These are phyloP conservation scores for Tetracladium marchalianum DNA, from an alignment of 495 filamentous ascomycete genomes.

Conservation along the genomic window DNA sequence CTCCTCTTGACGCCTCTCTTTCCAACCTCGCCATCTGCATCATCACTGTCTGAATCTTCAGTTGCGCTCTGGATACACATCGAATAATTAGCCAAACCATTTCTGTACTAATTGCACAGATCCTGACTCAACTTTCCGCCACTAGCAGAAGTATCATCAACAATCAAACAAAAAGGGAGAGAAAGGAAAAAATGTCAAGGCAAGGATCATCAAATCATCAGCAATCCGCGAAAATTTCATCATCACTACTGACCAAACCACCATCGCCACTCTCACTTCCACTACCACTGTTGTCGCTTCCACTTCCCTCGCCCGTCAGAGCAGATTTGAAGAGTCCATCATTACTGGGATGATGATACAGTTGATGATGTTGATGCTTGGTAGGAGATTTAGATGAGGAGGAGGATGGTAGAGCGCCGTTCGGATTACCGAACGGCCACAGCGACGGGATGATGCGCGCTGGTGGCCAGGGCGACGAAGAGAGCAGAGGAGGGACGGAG, in stretches of 20 bases:
- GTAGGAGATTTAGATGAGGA: not conserved
- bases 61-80: constrained; percentile 2
- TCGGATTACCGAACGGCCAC: constrained; percentile 16
- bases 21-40: constrained; percentile 21
- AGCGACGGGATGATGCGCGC: constrained; percentile 6
- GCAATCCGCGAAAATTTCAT: not conserved
- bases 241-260: not conserved
- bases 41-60: constrained; percentile 20
- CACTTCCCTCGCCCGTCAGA: constrained; percentile 17
- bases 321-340: not conserved
- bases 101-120: too few relatives aligned
- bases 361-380: too few relatives aligned
- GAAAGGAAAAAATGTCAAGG: too few relatives aligned
- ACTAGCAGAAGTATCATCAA: too few relatives aligned
- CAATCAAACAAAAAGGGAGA: too few relatives aligned
- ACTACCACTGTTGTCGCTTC: constrained; percentile 15
- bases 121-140: too few relatives aligned
- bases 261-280: too few relatives aligned
- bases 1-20: constrained; percentile 10
- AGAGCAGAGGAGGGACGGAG: too few relatives aligned
- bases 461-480: too few relatives aligned
- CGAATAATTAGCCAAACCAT: constrained; percentile 13
- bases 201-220: constrained; percentile 9
- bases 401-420: not conserved
- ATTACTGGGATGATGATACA: not conserved